These are phyloP conservation scores for Grigorovia humatica DNA, from an alignment of 805 yeast species.

Conservation along the genomic window DNA sequence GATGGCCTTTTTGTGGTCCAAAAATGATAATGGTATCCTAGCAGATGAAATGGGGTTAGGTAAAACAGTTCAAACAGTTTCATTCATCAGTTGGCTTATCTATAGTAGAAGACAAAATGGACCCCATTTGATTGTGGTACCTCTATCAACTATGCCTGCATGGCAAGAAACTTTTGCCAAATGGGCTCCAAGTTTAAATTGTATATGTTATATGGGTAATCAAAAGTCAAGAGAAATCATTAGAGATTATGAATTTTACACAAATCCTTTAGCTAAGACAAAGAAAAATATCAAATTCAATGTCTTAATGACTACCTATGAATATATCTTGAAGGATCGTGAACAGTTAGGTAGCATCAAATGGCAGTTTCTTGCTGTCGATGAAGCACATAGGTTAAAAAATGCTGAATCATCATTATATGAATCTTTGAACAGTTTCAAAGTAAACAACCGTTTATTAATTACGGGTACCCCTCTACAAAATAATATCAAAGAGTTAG, in stretches of 20 bases:
- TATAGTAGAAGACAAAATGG: conserved; percentile 96
- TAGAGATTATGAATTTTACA: conserved; percentile 77
- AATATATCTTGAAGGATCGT: conserved; percentile 86
- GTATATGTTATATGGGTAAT: conserved; percentile 88
- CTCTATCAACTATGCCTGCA: conserved; percentile 90
- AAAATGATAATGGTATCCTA: conserved; percentile 92
- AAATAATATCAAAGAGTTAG: conserved; percentile 88
- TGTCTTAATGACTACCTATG: conserved; percentile 88
- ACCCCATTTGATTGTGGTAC: conserved; percentile 94
- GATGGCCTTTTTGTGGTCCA: conserved; percentile 99
- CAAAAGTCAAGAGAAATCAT: conserved; percentile 73
- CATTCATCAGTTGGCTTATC: conserved; percentile 89
- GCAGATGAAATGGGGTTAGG: conserved; percentile 99
- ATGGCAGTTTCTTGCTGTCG: conserved; percentile 97
- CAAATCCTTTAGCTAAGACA: conserved; percentile 35
- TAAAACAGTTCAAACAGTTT: conserved; percentile 92
- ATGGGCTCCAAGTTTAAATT: conserved; percentile 96
- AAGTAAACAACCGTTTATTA: conserved; percentile 70
- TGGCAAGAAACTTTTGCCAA: conserved; percentile 98
- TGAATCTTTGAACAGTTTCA: conserved; percentile 75
- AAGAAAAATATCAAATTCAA: conserved; percentile 75
- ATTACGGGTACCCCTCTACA: conserved; percentile 98
- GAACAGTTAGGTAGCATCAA: conserved; percentile 66
- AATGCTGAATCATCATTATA: conserved; percentile 89
- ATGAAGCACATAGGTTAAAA: conserved; percentile 94